These are phyloP conservation scores for Hypomyces rosellus DNA, from an alignment of 2,329 filamentous ascomycete species.

Conservation along the genomic window DNA sequence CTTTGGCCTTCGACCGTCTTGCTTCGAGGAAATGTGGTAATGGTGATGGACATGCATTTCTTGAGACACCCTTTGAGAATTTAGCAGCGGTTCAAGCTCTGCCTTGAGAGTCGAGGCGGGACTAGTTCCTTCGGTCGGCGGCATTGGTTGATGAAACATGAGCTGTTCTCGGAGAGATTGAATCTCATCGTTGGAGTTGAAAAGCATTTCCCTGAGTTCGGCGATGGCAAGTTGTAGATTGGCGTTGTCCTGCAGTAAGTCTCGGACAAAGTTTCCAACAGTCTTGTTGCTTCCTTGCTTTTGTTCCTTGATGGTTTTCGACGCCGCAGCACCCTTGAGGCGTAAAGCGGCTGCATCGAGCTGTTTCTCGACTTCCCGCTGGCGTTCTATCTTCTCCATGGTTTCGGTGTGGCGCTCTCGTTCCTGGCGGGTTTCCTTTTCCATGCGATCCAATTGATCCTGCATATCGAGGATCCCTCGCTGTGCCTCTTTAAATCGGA, in stretches of 20 bases:
- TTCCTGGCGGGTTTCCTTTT: conserved; percentile 75
- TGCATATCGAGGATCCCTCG: conserved; percentile 70
- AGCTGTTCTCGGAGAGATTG: conserved; percentile 79
- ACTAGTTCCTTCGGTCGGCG: conserved; percentile 33
- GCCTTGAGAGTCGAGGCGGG: conserved; percentile 56
- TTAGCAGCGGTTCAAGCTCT: conserved; percentile 56
- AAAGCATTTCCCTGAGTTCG: conserved; percentile 83
- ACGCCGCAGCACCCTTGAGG: conserved; percentile 73
- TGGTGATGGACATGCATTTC: conserved; percentile 93
- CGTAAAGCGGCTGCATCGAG: conserved; percentile 72
- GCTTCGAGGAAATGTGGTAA: conserved; percentile 66
- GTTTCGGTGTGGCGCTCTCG: conserved; percentile 75
- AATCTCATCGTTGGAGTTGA: conserved; percentile 90
- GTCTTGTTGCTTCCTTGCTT: conserved; percentile 56
- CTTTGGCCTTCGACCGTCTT: conserved; percentile 56
- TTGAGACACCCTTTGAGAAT: conserved; percentile 43
- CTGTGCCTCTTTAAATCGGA: conserved; percentile 82
- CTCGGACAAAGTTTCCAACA: conserved; percentile 93
- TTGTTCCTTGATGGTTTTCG: conserved; percentile 55
- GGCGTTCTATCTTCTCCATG: conserved; percentile 74
- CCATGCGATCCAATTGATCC: conserved; percentile 82
- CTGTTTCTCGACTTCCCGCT: conserved; percentile 75
- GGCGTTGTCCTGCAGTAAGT: conserved; percentile 91
- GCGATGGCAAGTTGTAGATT: conserved; percentile 87
- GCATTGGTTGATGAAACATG: conserved; percentile 66